Evolutionary conservation across 768 basidiomycete genomes (phyloP), one percentile per base, ranked within the genome.

Genomic region (Amanita pseudoporphyria): DNA sequence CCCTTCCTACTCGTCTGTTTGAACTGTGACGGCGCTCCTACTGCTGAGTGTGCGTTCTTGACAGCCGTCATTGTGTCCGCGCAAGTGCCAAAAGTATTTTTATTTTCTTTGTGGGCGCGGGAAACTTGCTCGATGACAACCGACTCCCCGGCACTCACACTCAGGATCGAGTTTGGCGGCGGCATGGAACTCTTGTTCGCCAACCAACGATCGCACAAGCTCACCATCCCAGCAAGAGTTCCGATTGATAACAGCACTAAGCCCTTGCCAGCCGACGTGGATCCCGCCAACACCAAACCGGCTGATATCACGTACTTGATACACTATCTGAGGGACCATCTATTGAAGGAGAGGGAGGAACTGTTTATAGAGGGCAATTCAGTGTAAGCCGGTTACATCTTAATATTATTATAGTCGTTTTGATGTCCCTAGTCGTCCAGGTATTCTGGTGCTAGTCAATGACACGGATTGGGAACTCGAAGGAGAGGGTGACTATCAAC

Each of bases 401-500:
- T 46, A 26, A 31, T 41, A 10, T 14, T 9, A 19, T 58, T 18
- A 18, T 18, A 21, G n/a, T n/a, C n/a, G 43, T 51, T 49, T 41
- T n/a, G 16, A 24, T 5, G 35, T 24, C 43, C n/a, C 9, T 59
- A 95, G 96, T 33, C 92, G 96, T 7, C 96, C 96, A 0, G 96
- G 96, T 0, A 96, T 99, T 32, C 72, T 99, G 3, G 95, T 98
- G 3, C 72, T 99, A n/a, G 80, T 99, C 47, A 98, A 98, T 60
- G 89, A 95, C 58, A 89, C 89, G 1, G 95, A 98, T 58, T 97
- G 95, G 95, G 94, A 98, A 64, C 72, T 98, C 5, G 95, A 97
- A 63, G 92, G 91, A 30, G 95, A 97, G 63, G 83, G 89, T 18
- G 83, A 87, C 5, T 96, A 95, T 62, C 71, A 68, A 54, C 67